A percentile compares a stretch with the other conserved stretches of the same genome.
Evolutionary conservation across 1,284 basidiomycete species (phyloP).

Genomic region (Earliella scabrosa): DNA sequence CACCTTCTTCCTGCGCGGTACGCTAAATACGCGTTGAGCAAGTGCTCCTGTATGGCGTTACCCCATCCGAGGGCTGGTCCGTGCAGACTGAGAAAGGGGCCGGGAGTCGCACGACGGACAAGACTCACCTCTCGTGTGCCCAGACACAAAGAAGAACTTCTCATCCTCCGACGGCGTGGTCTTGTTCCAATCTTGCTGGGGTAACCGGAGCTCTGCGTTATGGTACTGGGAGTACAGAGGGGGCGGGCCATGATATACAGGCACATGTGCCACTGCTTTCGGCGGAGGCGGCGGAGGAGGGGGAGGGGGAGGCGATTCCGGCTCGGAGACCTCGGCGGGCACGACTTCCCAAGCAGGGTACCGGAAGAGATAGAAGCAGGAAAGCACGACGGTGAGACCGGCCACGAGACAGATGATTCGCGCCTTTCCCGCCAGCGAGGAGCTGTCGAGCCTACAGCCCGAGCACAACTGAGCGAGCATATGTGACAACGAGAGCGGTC

Average conservation of each 20-base stretch:
- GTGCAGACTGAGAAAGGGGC: background rate
- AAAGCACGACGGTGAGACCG: constrained; percentile 5
- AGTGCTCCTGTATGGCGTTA: constrained; percentile 56
- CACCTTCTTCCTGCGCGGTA: constrained; percentile 48
- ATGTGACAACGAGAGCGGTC: too few relatives aligned
- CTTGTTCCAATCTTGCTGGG: constrained; percentile 26
- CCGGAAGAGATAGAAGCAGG: constrained; percentile 2
- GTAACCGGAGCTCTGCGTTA: constrained; percentile 6
- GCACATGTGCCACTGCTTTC: background rate
- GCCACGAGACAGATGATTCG: background rate
- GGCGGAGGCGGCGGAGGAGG: too few relatives aligned
- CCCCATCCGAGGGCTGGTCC: constrained; percentile 44
- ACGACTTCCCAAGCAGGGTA: too few relatives aligned
- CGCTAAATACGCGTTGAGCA: constrained; percentile 52
- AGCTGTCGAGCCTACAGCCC: too few relatives aligned
- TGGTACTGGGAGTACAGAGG: constrained; percentile 12
- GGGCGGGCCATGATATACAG: constrained; percentile 4
- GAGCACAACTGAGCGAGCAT: too few relatives aligned
- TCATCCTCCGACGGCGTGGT: constrained; percentile 3
- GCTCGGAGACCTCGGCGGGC: too few relatives aligned
- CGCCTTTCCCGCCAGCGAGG: too few relatives aligned
- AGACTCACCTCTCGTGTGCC: constrained; percentile 23
- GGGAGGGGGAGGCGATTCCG: too few relatives aligned
- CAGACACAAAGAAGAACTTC: constrained; percentile 24
- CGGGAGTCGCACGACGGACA: too few relatives aligned